These are phyloP conservation scores for Mortierella sp. DNA, from an alignment of 371 early-diverging fungal species.

Conservation along the genomic window DNA sequence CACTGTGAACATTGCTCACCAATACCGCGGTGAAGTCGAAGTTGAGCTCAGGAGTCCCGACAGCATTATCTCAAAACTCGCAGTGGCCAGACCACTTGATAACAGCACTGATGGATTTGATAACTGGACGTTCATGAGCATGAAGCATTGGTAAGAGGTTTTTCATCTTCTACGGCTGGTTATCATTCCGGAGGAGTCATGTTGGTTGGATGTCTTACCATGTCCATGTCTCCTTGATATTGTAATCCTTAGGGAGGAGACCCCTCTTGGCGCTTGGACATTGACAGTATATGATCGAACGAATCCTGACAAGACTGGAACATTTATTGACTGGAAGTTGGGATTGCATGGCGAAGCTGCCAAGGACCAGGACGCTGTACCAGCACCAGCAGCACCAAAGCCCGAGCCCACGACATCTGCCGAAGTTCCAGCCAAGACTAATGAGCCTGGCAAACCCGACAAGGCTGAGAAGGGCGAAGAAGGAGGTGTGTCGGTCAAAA, in stretches of 20 bases:
- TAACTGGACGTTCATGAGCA: conserved; percentile 96
- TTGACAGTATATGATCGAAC: conserved; percentile 70
- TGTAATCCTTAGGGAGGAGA: conserved; percentile 86
- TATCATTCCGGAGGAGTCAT: too few relatives aligned
- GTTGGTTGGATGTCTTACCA: too few relatives aligned
- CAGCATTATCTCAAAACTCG: conserved; percentile 76
- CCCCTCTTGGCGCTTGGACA: conserved; percentile 86
- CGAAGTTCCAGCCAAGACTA: too few relatives aligned
- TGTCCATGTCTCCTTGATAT: too few relatives aligned
- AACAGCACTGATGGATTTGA: conserved; percentile 74
- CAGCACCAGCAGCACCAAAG: conserved; percentile 9
- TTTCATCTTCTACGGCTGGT: too few relatives aligned
- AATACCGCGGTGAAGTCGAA: conserved; percentile 84
- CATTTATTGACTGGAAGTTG: conserved; percentile 72
- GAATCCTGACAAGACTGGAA: conserved; percentile 59
- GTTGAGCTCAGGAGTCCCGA: conserved; percentile 80
- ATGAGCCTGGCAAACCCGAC: conserved; percentile 20
- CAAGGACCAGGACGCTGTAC: conserved; percentile 12
- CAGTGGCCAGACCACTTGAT: conserved; percentile 71
- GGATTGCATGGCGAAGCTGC: conserved; percentile 73
- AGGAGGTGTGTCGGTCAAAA: conserved; percentile 5
- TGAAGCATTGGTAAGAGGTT: conserved; percentile 89
- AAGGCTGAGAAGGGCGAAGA: conserved; percentile 21
- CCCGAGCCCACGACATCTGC: conserved; percentile 34
- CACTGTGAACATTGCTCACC: conserved; percentile 80